Evolutionary conservation across 768 basidiomycete species (phyloP), one percentile per base, ranked within the genome.

Genomic region (Leucocoprinus birnbaumii): DNA sequence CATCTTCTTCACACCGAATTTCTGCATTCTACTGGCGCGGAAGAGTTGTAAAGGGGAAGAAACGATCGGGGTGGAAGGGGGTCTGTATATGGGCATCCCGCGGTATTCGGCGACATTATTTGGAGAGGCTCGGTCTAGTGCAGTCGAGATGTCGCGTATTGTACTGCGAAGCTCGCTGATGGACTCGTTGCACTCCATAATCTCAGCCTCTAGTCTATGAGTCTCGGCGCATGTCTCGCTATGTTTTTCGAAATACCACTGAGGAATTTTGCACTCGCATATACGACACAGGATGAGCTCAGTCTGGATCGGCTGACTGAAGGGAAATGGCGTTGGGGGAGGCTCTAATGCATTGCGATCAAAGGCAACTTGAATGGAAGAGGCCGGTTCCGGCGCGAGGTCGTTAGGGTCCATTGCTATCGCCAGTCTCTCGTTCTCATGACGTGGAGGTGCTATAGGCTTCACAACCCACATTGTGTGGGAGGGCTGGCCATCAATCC

Each of bases 171-270:
- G 78, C 65, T 98, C 97, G 14, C 79, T 71, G 53, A 98, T 87
- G 21, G 87, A 87, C 68, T 99, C 97, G 72, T 98, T 97, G 75
- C 89, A 92, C 65, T 94, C 91, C 37, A 80, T 73, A 60, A 98
- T 94, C 69, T 97, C 95, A 16, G 94, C 94, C 71, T 99, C 97
- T 58, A 99, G 79, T 43, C 92, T 86, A 71, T 99, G 97, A 2
- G 91, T 87, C 72, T 98, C 96, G 61, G 85, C 92, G 63, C 97
- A 99, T 10, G 95, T 98, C 72, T 99, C 97, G 80, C 94, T 98
- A 75, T 99, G 97, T 75, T 98, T 98, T 75, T 98, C 97, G 68
- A 99, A 99, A 75, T 94, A 99, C 97, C 97, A 99, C 58, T 96
- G 91, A 2, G 96, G 95, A 55, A 98, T 90, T 61, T 90, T 87